phyloP scores from a whole-genome alignment of 441 rosid genomes.

The Adansonia rubrostipa region DNA sequence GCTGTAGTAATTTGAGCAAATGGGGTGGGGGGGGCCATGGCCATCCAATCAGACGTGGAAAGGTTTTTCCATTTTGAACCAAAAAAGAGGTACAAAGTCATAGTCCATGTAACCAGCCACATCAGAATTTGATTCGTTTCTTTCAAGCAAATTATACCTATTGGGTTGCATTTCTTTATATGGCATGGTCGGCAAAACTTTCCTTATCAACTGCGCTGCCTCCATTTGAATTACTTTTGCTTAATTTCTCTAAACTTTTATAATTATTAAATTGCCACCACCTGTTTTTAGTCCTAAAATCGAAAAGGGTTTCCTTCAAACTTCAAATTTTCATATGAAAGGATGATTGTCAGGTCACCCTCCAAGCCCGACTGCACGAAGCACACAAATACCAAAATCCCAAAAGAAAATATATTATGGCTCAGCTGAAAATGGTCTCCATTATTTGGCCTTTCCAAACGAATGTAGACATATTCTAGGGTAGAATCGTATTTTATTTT shows the following conservation, averaged over 20 bases:
- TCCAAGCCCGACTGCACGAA: slow-evolving; percentile 42
- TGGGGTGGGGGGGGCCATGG: background rate
- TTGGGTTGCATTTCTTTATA: slow-evolving; percentile 10
- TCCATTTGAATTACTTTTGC: background rate
- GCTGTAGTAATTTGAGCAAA: background rate
- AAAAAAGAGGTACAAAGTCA: background rate
- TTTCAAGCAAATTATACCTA: slow-evolving; percentile 21
- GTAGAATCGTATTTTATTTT: too few relatives aligned
- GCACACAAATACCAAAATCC: slow-evolving; percentile 31
- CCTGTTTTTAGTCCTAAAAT: background rate
- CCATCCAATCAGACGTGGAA: background rate
- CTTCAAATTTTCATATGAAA: background rate
- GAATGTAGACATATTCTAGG: too few relatives aligned
- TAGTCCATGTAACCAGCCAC: slow-evolving; percentile 30
- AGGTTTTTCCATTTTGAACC: background rate
- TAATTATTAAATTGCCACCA: background rate
- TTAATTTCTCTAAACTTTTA: background rate
- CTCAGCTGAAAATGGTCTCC: slow-evolving; percentile 29
- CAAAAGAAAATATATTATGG: slow-evolving; percentile 31
- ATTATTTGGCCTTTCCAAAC: slow-evolving; percentile 22
- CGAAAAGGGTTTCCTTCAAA: background rate
- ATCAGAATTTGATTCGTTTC: slow-evolving; percentile 39
- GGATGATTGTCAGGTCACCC: slow-evolving; percentile 26
- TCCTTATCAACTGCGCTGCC: background rate
- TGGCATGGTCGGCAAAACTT: background rate